Conservation (phyloP, 495 filamentous ascomycete species). For the Hypoxylon trugodes region DNA sequence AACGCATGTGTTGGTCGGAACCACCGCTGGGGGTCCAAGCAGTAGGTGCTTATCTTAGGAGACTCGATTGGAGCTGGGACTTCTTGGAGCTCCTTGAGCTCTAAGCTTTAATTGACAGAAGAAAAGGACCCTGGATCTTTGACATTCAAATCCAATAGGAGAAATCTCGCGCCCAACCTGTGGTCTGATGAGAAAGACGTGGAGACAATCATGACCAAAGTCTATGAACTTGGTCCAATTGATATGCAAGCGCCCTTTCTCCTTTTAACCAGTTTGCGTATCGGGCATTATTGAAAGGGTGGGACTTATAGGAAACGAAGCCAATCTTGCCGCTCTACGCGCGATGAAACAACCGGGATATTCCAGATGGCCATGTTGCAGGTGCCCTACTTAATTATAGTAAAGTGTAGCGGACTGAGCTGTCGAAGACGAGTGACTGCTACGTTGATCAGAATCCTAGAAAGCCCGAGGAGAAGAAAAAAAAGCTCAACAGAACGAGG, state of each 20-base stretch:
- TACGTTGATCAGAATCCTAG: slow-evolving; percentile 5
- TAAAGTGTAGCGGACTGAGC: slow-evolving; percentile 1
- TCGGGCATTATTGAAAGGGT: slow-evolving; percentile 20
- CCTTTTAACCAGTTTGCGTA: slow-evolving; percentile 8
- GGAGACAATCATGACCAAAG: slow-evolving; percentile 19
- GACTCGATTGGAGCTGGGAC: slow-evolving; percentile 26
- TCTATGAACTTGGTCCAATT: slow-evolving; percentile 27
- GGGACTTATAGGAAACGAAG: slow-evolving; percentile 9
- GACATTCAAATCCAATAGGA: slow-evolving; percentile 19
- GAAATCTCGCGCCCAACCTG: slow-evolving; percentile 6
- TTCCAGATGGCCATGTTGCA: slow-evolving; percentile 11
- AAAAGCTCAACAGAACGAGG: not conserved
- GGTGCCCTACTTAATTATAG: slow-evolving; percentile 2
- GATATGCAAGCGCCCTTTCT: not conserved
- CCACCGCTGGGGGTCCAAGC: slow-evolving; percentile 24
- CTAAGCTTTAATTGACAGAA: slow-evolving; percentile 20
- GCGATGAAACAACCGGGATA: slow-evolving; percentile 12
- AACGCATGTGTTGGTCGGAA: slow-evolving; percentile 33
- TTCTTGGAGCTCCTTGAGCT: slow-evolving; percentile 11
- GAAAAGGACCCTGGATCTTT: slow-evolving; percentile 25
- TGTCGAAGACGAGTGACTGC: slow-evolving; percentile 4
- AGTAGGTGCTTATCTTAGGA: slow-evolving; percentile 30
- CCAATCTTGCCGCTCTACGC: slow-evolving; percentile 28
- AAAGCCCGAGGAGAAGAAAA: no score
- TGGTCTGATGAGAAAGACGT: slow-evolving; percentile 19